phyloP scores from a whole-genome alignment of 306 rosid genomes.

The Begonia loranthoides region DNA sequence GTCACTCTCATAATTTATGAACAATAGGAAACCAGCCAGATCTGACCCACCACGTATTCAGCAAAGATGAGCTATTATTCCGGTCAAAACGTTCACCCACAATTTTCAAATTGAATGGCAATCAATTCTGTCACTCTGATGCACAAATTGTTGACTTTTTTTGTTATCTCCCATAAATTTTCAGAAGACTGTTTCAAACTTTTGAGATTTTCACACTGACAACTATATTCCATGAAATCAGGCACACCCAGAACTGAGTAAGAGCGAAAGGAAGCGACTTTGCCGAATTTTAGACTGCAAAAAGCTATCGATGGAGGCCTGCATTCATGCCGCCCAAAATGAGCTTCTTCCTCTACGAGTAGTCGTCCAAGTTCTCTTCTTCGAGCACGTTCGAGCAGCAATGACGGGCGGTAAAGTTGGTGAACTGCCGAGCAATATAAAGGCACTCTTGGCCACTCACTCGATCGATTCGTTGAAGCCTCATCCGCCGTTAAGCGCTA shows the following conservation, averaged over 20 bases:
- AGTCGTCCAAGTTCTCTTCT: slow-evolving; percentile 96
- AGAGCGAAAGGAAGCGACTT: slow-evolving; percentile 86
- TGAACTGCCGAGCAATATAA: slow-evolving; percentile 70
- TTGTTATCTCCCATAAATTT: not conserved
- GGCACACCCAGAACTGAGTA: slow-evolving; percentile 91
- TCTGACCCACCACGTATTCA: slow-evolving; percentile 43
- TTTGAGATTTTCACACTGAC: not conserved
- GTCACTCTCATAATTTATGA: slow-evolving; percentile 34
- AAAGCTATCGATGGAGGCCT: slow-evolving; percentile 86
- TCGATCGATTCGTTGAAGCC: slow-evolving; percentile 70
- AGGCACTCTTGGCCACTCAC: slow-evolving; percentile 65
- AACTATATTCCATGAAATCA: slow-evolving; percentile 14
- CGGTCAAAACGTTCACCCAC: not conserved
- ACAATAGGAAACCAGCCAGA: slow-evolving; percentile 29
- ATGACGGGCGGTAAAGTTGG: slow-evolving; percentile 60
- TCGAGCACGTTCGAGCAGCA: slow-evolving; percentile 85
- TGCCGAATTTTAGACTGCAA: slow-evolving; percentile 88
- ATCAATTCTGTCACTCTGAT: slow-evolving; percentile 3
- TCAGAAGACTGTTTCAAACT: slow-evolving; percentile 1
- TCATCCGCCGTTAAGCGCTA: slow-evolving; percentile 46
- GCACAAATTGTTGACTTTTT: not conserved
- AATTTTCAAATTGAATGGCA: slow-evolving; percentile 1
- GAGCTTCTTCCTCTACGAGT: slow-evolving; percentile 89
- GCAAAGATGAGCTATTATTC: slow-evolving; percentile 2
- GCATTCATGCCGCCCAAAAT: slow-evolving; percentile 99